Percentiles rank a stretch among this genome's conserved stretches.
Evolutionary conservation across 2,329 filamentous ascomycete genomes (phyloP).

Genomic region (Diaporthe australafricana): DNA sequence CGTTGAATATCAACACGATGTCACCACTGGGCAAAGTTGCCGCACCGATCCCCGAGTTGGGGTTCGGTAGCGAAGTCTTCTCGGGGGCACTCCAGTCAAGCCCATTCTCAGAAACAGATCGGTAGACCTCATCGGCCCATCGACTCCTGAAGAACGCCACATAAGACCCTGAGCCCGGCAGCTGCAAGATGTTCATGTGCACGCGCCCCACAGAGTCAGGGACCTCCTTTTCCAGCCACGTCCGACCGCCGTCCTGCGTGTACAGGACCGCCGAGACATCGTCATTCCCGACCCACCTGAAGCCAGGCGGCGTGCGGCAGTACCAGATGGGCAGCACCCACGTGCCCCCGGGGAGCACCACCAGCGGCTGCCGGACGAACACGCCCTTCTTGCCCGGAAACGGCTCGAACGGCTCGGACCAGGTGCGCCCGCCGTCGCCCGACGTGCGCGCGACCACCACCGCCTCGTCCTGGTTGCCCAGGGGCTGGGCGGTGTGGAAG

Average conservation of each 20-base stretch:
- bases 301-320: conserved; percentile 53
- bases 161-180: conserved; percentile 44
- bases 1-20: conserved; percentile 54
- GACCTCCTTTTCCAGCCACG: conserved; percentile 53
- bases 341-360: conserved; percentile 49
- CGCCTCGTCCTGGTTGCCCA: conserved; percentile 56
- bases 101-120: conserved; percentile 53
- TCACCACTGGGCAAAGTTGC: conserved; percentile 50
- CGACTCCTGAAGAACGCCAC: conserved; percentile 55
- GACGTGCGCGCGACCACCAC: conserved; percentile 52
- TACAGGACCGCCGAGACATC: conserved; percentile 54
- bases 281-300: conserved; percentile 57
- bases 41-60: conserved; percentile 56
- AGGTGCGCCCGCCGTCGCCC: conserved; percentile 49
- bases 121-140: conserved; percentile 57
- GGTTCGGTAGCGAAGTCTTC: conserved; percentile 53
- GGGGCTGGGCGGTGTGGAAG: conserved; percentile 57
- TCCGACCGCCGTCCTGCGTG: conserved; percentile 51
- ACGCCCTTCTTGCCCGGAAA: conserved; percentile 50
- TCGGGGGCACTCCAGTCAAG: conserved; percentile 51
- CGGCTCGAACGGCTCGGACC: conserved; percentile 48
- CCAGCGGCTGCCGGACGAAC: conserved; percentile 56
- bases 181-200: conserved; percentile 56
- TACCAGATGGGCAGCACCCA: conserved; percentile 58
- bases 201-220: conserved; percentile 53